These are phyloP conservation scores for Trichoderma koningiopsis DNA, from an alignment of 2,329 filamentous ascomycete genomes.

Conservation along the genomic window DNA sequence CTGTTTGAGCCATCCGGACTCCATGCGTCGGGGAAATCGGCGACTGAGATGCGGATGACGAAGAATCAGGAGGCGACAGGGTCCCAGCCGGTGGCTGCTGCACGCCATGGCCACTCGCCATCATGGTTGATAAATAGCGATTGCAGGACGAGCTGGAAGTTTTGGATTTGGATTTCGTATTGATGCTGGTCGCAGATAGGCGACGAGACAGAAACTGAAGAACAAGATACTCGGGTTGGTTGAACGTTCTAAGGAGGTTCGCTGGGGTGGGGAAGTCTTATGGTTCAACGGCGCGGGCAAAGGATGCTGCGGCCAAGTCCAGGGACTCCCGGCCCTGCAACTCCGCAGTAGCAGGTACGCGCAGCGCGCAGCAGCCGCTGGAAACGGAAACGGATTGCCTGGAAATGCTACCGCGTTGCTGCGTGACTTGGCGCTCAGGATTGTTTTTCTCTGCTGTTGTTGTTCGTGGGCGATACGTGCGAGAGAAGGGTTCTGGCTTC, in stretches of 20 bases:
- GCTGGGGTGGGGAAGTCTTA: constrained; percentile 23
- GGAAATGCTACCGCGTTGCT: not conserved
- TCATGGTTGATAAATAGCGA: constrained; percentile 7
- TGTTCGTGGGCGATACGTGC: not conserved
- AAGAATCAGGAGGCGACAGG: constrained; percentile 23
- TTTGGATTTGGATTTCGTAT: not conserved
- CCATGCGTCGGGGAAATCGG: constrained; percentile 25
- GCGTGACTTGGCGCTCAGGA: not conserved
- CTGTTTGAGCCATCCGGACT: constrained; percentile 14
- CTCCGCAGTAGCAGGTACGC: constrained; percentile 11
- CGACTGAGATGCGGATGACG: constrained; percentile 25
- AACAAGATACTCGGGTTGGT: not conserved
- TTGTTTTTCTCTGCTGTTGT: not conserved
- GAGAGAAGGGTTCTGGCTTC: not conserved
- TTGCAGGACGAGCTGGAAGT: not conserved
- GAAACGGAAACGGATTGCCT: not conserved
- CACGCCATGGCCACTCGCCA: constrained; percentile 25
- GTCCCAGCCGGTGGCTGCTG: constrained; percentile 24
- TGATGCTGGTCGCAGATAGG: not conserved
- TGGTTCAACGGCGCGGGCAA: constrained; percentile 12
- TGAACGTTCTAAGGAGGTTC: constrained; percentile 8
- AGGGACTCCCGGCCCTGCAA: constrained; percentile 14
- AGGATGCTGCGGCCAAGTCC: constrained; percentile 5
- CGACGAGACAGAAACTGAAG: not conserved
- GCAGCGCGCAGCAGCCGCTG: not conserved